A percentile compares a stretch with the other conserved stretches of the same genome.
Conservation (phyloP, 768 basidiomycete species). For the Coprinopsis cinerea region DNA sequence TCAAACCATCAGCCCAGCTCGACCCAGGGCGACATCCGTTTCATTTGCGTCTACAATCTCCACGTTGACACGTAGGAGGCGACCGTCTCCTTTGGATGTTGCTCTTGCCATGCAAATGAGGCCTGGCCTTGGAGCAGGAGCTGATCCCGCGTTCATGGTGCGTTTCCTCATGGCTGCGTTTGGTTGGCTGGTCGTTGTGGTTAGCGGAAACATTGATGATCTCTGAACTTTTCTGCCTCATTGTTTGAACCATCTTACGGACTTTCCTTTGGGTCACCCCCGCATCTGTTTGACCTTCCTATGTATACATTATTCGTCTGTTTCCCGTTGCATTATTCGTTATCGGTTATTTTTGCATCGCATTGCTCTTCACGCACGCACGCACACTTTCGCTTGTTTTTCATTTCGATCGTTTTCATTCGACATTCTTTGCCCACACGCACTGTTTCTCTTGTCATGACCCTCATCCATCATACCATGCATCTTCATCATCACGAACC, state of each 20-base stretch:
- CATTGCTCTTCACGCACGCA: no score
- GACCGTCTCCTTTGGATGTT: conserved; percentile 47
- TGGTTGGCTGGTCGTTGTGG: conserved; percentile 66
- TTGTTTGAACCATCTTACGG: background rate
- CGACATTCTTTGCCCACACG: no score
- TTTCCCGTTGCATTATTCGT: no score
- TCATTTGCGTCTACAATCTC: conserved; percentile 2
- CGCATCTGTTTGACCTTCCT: background rate
- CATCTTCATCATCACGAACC: no score
- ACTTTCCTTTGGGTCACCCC: background rate
- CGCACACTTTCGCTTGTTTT: no score
- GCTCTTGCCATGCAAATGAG: conserved; percentile 76
- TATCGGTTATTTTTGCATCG: no score
- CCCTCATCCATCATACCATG: no score
- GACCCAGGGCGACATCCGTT: background rate
- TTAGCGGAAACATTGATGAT: conserved; percentile 17
- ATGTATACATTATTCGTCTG: background rate
- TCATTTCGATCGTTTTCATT: no score
- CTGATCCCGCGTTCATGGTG: conserved; percentile 76
- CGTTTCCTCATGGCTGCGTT: conserved; percentile 75
- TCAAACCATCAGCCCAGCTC: background rate
- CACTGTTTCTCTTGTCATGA: no score
- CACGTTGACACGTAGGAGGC: background rate
- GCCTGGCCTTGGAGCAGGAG: conserved; percentile 62
- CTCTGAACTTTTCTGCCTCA: conserved; percentile 7